Base-by-base conservation (phyloP, 495 filamentous ascomycete genomes). In the Xylaria nigripes region DNA sequence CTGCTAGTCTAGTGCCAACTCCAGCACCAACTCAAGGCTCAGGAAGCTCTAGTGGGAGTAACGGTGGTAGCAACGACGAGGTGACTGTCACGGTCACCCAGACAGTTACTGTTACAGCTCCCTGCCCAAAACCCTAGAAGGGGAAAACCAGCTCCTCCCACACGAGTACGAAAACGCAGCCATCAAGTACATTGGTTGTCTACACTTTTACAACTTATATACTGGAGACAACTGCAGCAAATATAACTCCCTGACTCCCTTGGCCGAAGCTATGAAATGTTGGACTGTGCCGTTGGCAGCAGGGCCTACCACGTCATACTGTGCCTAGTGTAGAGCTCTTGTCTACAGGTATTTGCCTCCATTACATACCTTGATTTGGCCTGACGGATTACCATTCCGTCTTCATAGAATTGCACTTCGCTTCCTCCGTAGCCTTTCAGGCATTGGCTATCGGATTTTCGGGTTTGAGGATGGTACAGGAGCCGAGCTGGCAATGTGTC, bases 31-130 rank as follows among this genome's bases (percentile, higher is more conserved):
- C 48, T 46, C 23, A 23, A 21, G 16, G 46, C 13, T 27, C 54
- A 45, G 30, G 15, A 16, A n/a, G 15, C 8, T 8, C 36, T 18
- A n/a, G 41, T 24, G 16, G n/a, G 22, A 18, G 27, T 22, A 27
- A 22, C 18, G 45, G 55, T 25, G 53, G 29, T 23, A 51, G 46
- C 47, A 21, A 56, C 34, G 49, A 48, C 13, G 48, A 44, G 27
- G 51, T 60, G 8, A 66, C 61, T 15, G 38, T 66, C 10, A 60
- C 57, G 19, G 30, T 66, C 32, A 66, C 63, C 29, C 27, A 55
- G 30, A 66, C 63, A n/a, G 54, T 66, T 2, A 61, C 58, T 12
- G 61, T 54, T 36, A 10, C 36, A 22, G 63, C 51, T 21, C 41
- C 40, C 7, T 66, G 63, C 40, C 61, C 59, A 45, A 56, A 51